These are phyloP conservation scores for Colletotrichum lentis DNA, from an alignment of 2,329 filamentous ascomycete genomes.

Conservation along the genomic window DNA sequence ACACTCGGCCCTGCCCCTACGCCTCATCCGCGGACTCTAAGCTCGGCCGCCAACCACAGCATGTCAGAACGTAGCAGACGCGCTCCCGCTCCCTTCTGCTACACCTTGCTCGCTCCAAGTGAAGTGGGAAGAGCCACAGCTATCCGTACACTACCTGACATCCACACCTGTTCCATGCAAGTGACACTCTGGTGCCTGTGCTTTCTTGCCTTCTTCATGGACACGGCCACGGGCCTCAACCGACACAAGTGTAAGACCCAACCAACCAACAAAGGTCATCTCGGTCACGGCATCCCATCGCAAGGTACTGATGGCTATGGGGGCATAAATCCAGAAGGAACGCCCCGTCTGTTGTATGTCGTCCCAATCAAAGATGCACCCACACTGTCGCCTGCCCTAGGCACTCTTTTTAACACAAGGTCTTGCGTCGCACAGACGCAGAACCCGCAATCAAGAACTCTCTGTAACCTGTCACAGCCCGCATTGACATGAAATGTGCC, in stretches of 20 bases:
- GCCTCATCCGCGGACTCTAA: constrained; percentile 1
- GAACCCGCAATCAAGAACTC: neutral
- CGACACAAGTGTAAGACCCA: constrained; percentile 5
- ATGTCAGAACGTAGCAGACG: neutral
- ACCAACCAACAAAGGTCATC: neutral
- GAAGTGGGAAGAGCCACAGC: constrained; percentile 1
- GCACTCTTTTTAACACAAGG: neutral
- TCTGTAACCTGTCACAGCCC: neutral
- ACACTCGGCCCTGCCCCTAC: neutral
- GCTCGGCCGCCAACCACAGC: neutral
- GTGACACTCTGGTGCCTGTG: constrained; percentile 19
- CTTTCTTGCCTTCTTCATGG: constrained; percentile 12
- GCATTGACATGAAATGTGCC: neutral
- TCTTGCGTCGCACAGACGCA: neutral
- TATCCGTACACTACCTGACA: constrained; percentile 5
- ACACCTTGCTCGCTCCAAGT: neutral
- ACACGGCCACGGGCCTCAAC: neutral
- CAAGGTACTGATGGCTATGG: neutral
- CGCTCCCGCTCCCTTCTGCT: too few relatives aligned
- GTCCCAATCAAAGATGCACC: constrained; percentile 1
- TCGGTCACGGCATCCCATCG: constrained; percentile 3
- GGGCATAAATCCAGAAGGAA: neutral
- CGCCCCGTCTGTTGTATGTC: constrained; percentile 5
- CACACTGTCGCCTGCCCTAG: neutral
- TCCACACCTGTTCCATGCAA: constrained; percentile 23